A percentile compares a stretch with the other conserved stretches of the same genome.
These are phyloP conservation scores for Hygrocybe punicea DNA, from an alignment of 768 basidiomycete species.

Conservation along the genomic window DNA sequence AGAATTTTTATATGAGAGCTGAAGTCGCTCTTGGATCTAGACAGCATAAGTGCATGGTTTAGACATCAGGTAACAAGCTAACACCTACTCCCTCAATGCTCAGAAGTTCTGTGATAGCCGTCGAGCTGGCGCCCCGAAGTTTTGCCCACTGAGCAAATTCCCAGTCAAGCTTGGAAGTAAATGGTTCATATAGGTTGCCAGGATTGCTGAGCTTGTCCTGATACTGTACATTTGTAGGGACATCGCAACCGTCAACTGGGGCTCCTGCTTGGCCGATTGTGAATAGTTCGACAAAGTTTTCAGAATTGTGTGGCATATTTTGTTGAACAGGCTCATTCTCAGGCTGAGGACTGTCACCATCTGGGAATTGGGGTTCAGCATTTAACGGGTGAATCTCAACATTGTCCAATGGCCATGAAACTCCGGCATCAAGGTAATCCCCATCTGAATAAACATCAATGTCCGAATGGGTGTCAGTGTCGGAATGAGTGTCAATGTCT, in stretches of 20 bases:
- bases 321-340: too few relatives aligned
- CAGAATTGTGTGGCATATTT: too few relatives aligned
- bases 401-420: too few relatives aligned
- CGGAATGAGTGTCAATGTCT: too few relatives aligned
- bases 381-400: too few relatives aligned
- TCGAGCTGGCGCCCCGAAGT: constrained; percentile 21
- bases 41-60: neutral
- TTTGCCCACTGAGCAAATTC: constrained; percentile 30
- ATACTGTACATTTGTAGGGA: neutral
- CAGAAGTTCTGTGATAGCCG: constrained; percentile 14
- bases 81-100: constrained; percentile 5
- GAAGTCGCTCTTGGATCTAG: neutral
- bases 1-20: constrained; percentile 32
- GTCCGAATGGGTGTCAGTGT: too few relatives aligned
- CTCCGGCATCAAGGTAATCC: too few relatives aligned
- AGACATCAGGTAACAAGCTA: neutral
- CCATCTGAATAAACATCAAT: too few relatives aligned
- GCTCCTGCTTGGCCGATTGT: neutral
- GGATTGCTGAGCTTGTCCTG: neutral
- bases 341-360: too few relatives aligned
- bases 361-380: too few relatives aligned
- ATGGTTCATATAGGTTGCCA: constrained; percentile 19
- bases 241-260: neutral
- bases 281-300: neutral
- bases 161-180: constrained; percentile 25